These are phyloP conservation scores for Pleurotus tuoliensis DNA, from an alignment of 768 basidiomycete species.

Conservation along the genomic window DNA sequence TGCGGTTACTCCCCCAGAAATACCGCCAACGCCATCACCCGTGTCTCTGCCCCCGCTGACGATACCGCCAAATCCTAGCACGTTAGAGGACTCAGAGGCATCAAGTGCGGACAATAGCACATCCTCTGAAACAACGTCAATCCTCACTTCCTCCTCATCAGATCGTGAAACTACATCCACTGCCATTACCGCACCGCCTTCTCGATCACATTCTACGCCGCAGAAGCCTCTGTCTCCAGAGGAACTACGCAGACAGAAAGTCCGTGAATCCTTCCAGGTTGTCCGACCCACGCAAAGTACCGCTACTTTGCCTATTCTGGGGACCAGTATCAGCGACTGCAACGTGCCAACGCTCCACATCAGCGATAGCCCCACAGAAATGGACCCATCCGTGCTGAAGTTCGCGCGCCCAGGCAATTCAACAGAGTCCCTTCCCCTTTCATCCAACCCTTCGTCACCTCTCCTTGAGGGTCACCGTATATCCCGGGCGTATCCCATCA, in stretches of 20 bases:
- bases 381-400: conserved; percentile 72
- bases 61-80: conserved; percentile 7
- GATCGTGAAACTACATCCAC: conserved; percentile 38
- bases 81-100: conserved; percentile 12
- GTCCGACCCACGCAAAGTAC: conserved; percentile 26
- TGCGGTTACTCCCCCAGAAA: conserved; percentile 3
- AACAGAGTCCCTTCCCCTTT: conserved; percentile 61
- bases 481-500: conserved; percentile 4
- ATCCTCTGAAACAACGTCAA: conserved; percentile 43
- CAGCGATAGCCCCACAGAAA: conserved; percentile 46
- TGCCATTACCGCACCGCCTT: conserved; percentile 45
- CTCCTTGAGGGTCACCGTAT: conserved; percentile 6
- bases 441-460: conserved; percentile 11
- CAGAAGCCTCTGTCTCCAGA: conserved; percentile 18
- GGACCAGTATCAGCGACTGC: conserved; percentile 11
- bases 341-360: conserved; percentile 15
- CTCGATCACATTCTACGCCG: conserved; percentile 25
- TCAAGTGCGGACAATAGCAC: conserved; percentile 32
- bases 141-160: conserved; percentile 36
- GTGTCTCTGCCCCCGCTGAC: not conserved
- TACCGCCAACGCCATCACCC: not conserved
- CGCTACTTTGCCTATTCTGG: conserved; percentile 30
- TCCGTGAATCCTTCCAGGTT: conserved; percentile 16
- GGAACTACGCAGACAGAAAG: conserved; percentile 14
- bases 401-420: conserved; percentile 76